Percentiles rank a stretch among this genome's conserved stretches.
phyloP scores from a whole-genome alignment of 768 basidiomycete species.

The Mycena crocata region DNA sequence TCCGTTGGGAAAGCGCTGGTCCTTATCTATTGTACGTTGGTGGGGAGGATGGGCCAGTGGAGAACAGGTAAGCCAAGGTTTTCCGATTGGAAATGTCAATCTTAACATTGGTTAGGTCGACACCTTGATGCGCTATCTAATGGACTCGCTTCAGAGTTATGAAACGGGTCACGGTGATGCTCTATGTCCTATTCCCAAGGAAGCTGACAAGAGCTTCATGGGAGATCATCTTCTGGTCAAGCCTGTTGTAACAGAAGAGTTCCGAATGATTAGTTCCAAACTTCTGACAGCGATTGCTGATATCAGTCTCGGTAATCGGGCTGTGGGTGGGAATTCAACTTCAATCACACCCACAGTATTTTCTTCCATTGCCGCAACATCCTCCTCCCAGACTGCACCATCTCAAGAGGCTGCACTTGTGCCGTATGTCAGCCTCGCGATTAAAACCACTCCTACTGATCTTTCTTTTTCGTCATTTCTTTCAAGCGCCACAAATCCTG shows the following conservation, averaged over 20 bases:
- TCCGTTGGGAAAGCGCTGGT: conserved; percentile 49
- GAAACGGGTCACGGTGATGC: conserved; percentile 45
- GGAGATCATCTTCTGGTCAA: conserved; percentile 37
- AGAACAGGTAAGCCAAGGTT: conserved; percentile 44
- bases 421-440: too few species aligned
- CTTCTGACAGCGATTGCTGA: not conserved
- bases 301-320: too few species aligned
- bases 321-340: too few species aligned
- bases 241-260: conserved; percentile 34
- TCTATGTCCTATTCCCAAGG: conserved; percentile 38
- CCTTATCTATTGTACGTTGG: conserved; percentile 48
- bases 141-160: conserved; percentile 46
- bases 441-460: too few species aligned
- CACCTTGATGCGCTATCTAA: conserved; percentile 49
- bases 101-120: conserved; percentile 39
- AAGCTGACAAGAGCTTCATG: conserved; percentile 40
- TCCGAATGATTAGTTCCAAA: conserved; percentile 23
- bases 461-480: too few species aligned
- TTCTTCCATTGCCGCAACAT: too few species aligned
- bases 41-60: conserved; percentile 57
- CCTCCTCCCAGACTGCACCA: too few species aligned
- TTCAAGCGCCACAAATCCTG: not conserved
- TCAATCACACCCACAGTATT: too few species aligned
- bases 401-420: too few species aligned
- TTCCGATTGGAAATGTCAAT: not conserved